A percentile compares a stretch with the other conserved stretches of the same genome.
Conservation (phyloP, 441 rosid genomes). For the Croton setiger region DNA sequence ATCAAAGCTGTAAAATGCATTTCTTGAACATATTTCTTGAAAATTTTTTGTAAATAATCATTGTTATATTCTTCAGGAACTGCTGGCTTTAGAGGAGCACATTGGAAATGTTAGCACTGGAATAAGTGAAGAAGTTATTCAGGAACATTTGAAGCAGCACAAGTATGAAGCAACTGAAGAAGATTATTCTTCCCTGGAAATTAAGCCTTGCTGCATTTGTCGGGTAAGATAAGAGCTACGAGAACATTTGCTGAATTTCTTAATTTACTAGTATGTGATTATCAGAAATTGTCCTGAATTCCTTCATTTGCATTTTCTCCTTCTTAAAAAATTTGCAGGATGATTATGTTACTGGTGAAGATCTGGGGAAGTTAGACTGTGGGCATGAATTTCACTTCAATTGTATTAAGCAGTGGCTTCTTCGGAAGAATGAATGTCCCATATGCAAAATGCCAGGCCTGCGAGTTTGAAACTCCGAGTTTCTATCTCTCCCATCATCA, state of each 20-base stretch:
- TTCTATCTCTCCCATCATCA: background rate
- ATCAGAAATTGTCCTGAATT: too few relatives aligned
- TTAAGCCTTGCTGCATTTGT: conserved; percentile 39
- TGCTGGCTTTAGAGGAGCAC: conserved; percentile 28
- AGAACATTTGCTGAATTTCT: background rate
- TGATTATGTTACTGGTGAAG: conserved; percentile 32
- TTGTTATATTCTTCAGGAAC: conserved; percentile 24
- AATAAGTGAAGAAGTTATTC: conserved; percentile 29
- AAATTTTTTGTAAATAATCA: background rate
- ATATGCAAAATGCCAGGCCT: conserved; percentile 34
- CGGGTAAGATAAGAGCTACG: conserved; percentile 25
- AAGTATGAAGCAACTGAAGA: conserved; percentile 20
- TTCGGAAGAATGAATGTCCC: conserved; percentile 43
- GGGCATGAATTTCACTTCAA: conserved; percentile 38
- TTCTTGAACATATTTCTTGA: too few relatives aligned
- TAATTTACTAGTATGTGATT: too few relatives aligned
- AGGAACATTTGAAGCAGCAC: conserved; percentile 13
- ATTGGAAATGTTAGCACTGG: conserved; percentile 33
- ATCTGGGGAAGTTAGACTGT: conserved; percentile 33
- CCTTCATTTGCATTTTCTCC: background rate
- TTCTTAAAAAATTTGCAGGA: conserved; percentile 28
- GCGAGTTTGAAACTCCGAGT: background rate
- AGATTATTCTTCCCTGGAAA: background rate
- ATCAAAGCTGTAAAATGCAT: too few relatives aligned
- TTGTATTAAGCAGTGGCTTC: conserved; percentile 44